Evolutionary conservation across 2,329 filamentous ascomycete genomes (phyloP).

Genomic region (Claviceps digitariae): DNA sequence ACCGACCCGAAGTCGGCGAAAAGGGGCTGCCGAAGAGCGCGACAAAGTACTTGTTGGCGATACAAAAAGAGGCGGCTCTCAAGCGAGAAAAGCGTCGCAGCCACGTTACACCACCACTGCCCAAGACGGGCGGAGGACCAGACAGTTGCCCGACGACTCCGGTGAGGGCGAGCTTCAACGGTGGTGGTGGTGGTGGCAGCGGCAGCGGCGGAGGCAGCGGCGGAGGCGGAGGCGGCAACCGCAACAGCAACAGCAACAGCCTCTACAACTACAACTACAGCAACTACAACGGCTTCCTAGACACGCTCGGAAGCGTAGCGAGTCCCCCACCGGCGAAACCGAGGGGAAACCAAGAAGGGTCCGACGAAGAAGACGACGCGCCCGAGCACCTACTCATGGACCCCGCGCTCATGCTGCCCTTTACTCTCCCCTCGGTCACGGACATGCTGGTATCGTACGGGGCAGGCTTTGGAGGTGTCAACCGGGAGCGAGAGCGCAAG

Average conservation of each 20-base stretch:
- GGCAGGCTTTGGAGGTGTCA: constrained; percentile 83
- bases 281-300: constrained; percentile 20
- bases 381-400: constrained; percentile 71
- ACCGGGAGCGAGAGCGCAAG: constrained; percentile 81
- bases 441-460: constrained; percentile 96
- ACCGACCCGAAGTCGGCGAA: constrained; percentile 88
- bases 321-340: constrained; percentile 22
- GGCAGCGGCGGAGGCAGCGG: neutral
- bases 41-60: constrained; percentile 67
- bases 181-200: constrained; percentile 6
- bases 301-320: constrained; percentile 27
- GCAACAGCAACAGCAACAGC: neutral
- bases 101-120: constrained; percentile 29
- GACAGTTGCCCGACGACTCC: constrained; percentile 33
- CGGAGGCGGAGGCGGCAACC: neutral
- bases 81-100: constrained; percentile 42
- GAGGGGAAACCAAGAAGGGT: constrained; percentile 17
- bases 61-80: constrained; percentile 60
- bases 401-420: constrained; percentile 83
- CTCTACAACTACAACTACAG: neutral
- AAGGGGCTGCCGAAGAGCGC: constrained; percentile 81
- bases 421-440: constrained; percentile 86
- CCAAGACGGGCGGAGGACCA: constrained; percentile 16
- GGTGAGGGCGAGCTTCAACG: constrained; percentile 24
- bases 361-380: constrained; percentile 45